phyloP scores from a whole-genome alignment of 306 rosid genomes.

The Trifolium fragiferum region DNA sequence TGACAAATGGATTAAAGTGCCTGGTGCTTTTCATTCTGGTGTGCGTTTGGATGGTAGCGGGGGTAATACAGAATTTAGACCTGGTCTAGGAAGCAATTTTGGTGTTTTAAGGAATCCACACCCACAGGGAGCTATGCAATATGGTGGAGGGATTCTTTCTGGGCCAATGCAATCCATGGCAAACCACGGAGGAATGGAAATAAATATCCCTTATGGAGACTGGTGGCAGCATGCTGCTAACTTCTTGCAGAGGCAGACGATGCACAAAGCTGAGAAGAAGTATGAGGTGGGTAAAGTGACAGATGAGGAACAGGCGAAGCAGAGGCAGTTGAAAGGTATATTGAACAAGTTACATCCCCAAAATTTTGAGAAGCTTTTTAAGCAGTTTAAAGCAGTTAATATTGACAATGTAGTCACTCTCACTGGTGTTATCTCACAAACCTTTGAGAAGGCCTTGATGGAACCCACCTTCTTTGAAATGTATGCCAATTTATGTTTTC shows the following conservation, averaged over 20 bases:
- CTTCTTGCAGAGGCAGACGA: constrained; percentile 68
- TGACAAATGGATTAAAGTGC: constrained; percentile 70
- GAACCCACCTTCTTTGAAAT: constrained; percentile 99
- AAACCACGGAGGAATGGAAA: constrained; percentile 72
- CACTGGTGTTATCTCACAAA: constrained; percentile 90
- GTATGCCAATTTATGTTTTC: constrained; percentile 89
- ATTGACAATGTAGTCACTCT: constrained; percentile 78
- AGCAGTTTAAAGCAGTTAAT: constrained; percentile 90
- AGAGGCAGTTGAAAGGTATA: constrained; percentile 88
- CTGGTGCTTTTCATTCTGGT: constrained; percentile 49
- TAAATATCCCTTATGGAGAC: constrained; percentile 79
- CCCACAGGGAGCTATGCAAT: constrained; percentile 52
- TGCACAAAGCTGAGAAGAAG: constrained; percentile 95
- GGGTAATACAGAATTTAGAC: constrained; percentile 59
- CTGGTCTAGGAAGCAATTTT: constrained; percentile 71
- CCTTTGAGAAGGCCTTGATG: constrained; percentile 91
- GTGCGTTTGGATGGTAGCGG: constrained; percentile 62
- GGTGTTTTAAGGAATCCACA: constrained; percentile 81
- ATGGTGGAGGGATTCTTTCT: constrained; percentile 72
- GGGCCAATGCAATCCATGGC: constrained; percentile 77
- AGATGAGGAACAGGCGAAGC: constrained; percentile 82
- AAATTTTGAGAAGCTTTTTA: constrained; percentile 89
- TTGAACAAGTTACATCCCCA: constrained; percentile 93
- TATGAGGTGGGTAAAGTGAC: constrained; percentile 89
- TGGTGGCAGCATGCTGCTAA: constrained; percentile 77